These are phyloP conservation scores for Medicago lupulina DNA, from an alignment of 306 rosid species.

Conservation along the genomic window DNA sequence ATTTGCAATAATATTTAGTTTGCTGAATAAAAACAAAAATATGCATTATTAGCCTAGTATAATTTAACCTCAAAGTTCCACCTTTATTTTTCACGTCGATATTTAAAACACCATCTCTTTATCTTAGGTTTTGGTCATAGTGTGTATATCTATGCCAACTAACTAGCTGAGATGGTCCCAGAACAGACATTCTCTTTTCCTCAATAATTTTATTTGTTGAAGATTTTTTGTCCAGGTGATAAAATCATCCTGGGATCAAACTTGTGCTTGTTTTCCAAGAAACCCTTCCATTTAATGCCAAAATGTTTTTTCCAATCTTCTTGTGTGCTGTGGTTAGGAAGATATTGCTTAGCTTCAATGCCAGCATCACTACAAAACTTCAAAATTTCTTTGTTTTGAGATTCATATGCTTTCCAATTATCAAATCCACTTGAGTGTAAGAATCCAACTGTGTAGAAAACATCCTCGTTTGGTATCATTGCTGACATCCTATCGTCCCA, in stretches of 20 bases:
- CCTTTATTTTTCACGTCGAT: too few species aligned
- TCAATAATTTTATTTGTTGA: constrained; percentile 32
- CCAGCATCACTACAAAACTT: constrained; percentile 60
- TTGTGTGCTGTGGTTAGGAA: constrained; percentile 60
- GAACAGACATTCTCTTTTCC: not conserved
- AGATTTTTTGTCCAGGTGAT: constrained; percentile 91
- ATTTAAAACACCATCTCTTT: too few species aligned
- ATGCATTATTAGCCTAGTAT: too few species aligned
- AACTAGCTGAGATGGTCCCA: too few species aligned
- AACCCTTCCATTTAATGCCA: constrained; percentile 71
- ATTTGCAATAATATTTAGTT: too few species aligned
- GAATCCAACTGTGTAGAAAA: constrained; percentile 79
- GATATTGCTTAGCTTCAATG: constrained; percentile 73
- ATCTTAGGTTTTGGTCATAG: too few species aligned
- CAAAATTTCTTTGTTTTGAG: constrained; percentile 71
- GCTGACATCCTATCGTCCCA: constrained; percentile 87
- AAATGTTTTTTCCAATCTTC: constrained; percentile 79
- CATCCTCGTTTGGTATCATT: constrained; percentile 74
- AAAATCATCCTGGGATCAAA: constrained; percentile 88
- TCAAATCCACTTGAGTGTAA: constrained; percentile 78
- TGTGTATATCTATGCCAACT: too few species aligned
- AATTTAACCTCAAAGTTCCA: too few species aligned
- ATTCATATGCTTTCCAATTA: constrained; percentile 67
- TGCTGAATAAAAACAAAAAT: too few species aligned
- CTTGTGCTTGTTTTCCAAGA: constrained; percentile 58